Percentiles rank a stretch among this genome's conserved stretches.
Evolutionary conservation across 257 asterid species (phyloP).

Genomic region (Vinca minor): DNA sequence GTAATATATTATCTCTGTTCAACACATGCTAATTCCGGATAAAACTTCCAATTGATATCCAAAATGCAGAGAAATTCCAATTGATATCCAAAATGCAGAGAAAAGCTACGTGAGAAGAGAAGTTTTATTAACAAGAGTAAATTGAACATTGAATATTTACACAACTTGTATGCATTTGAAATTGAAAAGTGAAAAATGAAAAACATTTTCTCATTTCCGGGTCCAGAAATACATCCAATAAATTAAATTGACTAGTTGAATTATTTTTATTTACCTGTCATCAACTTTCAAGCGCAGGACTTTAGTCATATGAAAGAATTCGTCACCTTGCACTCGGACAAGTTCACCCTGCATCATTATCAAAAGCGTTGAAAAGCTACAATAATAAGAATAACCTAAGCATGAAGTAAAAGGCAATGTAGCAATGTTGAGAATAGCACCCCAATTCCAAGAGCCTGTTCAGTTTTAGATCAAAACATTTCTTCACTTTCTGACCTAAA

Average conservation of each 20-base stretch:
- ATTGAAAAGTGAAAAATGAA: no score
- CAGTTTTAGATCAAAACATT: not conserved
- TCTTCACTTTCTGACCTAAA: not conserved
- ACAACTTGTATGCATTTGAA: no score
- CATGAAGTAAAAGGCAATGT: not conserved
- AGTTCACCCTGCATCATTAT: conserved; percentile 54
- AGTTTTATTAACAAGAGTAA: no score
- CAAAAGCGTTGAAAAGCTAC: conserved; percentile 18
- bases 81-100: no score
- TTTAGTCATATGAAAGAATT: conserved; percentile 92
- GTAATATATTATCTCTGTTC: not conserved
- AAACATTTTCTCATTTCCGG: no score
- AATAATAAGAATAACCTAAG: not conserved
- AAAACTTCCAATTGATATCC: not conserved
- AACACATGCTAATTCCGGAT: no score
- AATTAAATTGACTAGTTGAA: not conserved
- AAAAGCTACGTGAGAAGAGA: no score
- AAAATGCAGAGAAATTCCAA: not conserved
- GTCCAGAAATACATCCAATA: no score
- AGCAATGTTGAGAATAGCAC: not conserved
- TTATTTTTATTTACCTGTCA: conserved; percentile 50
- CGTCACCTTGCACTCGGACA: conserved; percentile 83
- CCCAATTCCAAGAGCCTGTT: not conserved
- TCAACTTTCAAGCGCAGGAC: conserved; percentile 60
- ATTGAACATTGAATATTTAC: no score